Evolutionary conservation across 345 rosid genomes (phyloP).

Genomic region (Combretum micranthum): DNA sequence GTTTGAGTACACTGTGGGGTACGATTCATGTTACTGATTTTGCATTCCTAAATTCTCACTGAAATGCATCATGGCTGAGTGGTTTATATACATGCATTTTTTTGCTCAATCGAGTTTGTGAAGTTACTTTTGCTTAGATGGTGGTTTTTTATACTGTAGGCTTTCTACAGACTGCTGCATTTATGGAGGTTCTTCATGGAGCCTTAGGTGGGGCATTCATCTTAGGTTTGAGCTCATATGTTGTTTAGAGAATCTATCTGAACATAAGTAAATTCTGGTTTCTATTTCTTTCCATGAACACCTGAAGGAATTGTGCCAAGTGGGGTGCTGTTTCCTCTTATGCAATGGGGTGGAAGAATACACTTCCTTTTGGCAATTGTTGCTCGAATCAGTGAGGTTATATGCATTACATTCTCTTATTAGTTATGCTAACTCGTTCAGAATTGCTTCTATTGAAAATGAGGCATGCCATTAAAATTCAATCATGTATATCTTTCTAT

Average conservation of each 20-base stretch:
- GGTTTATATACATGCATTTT: background rate
- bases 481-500: no score
- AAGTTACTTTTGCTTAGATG: background rate
- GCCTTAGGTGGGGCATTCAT: conserved; percentile 40
- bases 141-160: conserved; percentile 25
- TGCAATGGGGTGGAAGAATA: conserved; percentile 84
- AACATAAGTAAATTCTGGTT: conserved; percentile 2
- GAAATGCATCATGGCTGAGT: no score
- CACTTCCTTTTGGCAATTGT: conserved; percentile 55
- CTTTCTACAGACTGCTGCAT: conserved; percentile 44
- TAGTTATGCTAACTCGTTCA: no score
- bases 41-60: no score
- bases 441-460: no score
- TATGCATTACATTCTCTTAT: background rate
- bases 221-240: background rate
- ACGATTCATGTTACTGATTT: no score
- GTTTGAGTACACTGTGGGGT: background rate
- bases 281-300: conserved; percentile 1
- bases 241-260: no score
- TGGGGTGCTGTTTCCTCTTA: conserved; percentile 65
- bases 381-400: conserved; percentile 49
- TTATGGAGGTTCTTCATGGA: conserved; percentile 82
- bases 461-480: no score
- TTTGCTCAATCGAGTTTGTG: background rate
- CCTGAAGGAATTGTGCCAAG: conserved; percentile 73